A percentile compares a stretch with the other conserved stretches of the same genome.
Conservation (phyloP, 352 stramenopile genomes). For the Globisporangium cederbergense region DNA sequence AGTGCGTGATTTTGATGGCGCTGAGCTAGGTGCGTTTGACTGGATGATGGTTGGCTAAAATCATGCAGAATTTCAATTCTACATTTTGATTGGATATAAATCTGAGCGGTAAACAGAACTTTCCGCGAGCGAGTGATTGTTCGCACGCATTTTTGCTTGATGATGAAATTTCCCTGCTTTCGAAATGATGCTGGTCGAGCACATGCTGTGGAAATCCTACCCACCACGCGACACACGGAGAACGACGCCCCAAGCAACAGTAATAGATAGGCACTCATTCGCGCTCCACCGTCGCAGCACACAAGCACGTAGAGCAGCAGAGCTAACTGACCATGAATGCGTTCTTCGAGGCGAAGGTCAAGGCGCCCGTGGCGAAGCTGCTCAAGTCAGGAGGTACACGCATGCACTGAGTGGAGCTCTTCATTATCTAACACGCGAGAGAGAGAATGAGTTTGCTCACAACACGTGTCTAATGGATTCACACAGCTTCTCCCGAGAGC, state of each 20-base stretch:
- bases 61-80: not conserved
- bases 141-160: not conserved
- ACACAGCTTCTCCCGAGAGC: conserved; percentile 59
- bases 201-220: not conserved
- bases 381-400: conserved; percentile 9
- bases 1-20: not conserved
- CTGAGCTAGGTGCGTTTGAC: not conserved
- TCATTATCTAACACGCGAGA: not conserved
- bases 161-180: not conserved
- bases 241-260: not conserved
- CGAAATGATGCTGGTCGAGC: not conserved
- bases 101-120: not conserved
- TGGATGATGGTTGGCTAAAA: not conserved
- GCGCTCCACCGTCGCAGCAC: not conserved
- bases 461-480: not conserved
- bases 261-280: not conserved
- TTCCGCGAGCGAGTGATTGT: not conserved
- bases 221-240: too few relatives aligned
- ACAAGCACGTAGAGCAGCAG: not conserved
- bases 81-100: not conserved
- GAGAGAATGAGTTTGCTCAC: not conserved
- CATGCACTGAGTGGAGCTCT: not conserved
- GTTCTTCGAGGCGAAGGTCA: conserved; percentile 70
- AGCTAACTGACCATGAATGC: conserved; percentile 1
- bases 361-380: conserved; percentile 42